Evolutionary conservation across 257 asterid genomes (phyloP), one percentile per base, ranked within the genome.

Genomic region (Petunia secreta): DNA sequence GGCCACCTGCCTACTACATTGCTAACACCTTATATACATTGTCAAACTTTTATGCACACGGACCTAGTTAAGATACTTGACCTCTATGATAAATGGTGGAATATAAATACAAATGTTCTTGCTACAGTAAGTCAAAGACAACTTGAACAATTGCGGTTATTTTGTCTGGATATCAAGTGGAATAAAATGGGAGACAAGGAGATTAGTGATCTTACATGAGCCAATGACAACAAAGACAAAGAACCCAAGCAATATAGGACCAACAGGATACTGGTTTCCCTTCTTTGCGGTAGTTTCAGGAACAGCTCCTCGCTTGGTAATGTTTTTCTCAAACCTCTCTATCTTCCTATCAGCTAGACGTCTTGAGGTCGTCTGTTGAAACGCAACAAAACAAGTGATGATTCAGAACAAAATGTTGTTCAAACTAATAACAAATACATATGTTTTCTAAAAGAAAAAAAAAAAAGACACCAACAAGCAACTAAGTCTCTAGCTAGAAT

Each of bases 181-280:
- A 7, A 46, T 10, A 69, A 57, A 48, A 48, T 2, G 4, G 13
- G 11, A 80, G 60, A 64, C 25, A 44, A 3, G n/a, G 52, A 75
- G 11, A 34, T 34, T 4, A 58, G 66, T 75, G 55, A 82, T 10
- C 91, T 93, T 92, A 93, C 98, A 92, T 80, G 98, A 95, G 79
- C 98, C 98, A 48, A 96, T 91, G 90, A 96, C 98, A 14, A 96
- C 98, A 77, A 96, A 96, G 43, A 96, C 78, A 81, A 95, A 95
- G 81, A 95, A 95, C 13, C 98, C 99, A 78, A 95, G 90, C 90
- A 95, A 85, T 86, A 95, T 79, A 52, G 99, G 99, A 79, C 99
- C 99, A 60, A 93, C 97, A 38, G 99, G 88, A 75, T 86, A 90
- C 90, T 83, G 82, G 84, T 55, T 92, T 41, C 92, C 97, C 89